Percentiles rank a stretch among this genome's conserved stretches.
These are phyloP conservation scores for Waltiozyma solani DNA, from an alignment of 1,139 yeast genomes.

Conservation along the genomic window DNA sequence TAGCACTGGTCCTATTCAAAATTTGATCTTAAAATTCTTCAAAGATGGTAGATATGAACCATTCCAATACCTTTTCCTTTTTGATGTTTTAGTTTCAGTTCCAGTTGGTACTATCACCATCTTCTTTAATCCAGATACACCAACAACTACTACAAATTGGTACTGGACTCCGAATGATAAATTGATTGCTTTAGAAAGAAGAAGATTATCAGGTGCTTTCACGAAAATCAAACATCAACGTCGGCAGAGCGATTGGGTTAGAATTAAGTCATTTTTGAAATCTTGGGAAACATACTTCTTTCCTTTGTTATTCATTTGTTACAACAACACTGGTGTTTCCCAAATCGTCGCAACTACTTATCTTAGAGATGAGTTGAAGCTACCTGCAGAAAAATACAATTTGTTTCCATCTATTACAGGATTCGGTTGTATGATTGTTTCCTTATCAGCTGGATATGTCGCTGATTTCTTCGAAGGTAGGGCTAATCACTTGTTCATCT, in stretches of 20 bases:
- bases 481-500: conserved; percentile 5
- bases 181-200: conserved; percentile 27
- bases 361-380: conserved; percentile 4
- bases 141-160: conserved; percentile 30
- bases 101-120: conserved; percentile 37
- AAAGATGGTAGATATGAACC: conserved; percentile 26
- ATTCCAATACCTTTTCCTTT: conserved; percentile 43
- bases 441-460: conserved; percentile 4
- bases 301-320: conserved; percentile 7
- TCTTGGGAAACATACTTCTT: conserved; percentile 35
- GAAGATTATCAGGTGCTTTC: conserved; percentile 27
- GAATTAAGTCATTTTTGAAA: conserved; percentile 24
- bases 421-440: conserved; percentile 6
- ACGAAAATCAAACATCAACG: conserved; percentile 26
- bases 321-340: conserved; percentile 5
- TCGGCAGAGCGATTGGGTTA: not conserved
- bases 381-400: conserved; percentile 4
- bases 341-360: conserved; percentile 6
- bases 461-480: conserved; percentile 6
- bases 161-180: conserved; percentile 26
- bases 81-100: conserved; percentile 40
- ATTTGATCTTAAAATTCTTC: conserved; percentile 28
- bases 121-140: conserved; percentile 33
- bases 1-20: conserved; percentile 38
- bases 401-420: conserved; percentile 7